Evolutionary conservation across 768 basidiomycete genomes (phyloP).

Genomic region (Collybiopsis luxurians): DNA sequence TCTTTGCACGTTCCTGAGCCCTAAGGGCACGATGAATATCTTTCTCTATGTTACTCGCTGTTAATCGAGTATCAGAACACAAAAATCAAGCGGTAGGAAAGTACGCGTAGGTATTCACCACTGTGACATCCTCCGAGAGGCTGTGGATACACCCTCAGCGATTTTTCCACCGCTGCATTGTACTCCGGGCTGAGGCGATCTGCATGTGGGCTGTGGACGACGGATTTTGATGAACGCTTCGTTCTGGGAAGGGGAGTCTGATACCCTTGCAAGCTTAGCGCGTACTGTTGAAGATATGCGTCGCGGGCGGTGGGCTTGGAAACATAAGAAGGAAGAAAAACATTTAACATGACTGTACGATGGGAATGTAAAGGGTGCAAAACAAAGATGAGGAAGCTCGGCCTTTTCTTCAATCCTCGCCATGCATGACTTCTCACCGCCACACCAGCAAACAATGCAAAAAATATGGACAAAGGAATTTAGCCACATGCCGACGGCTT

Average conservation of each 20-base stretch:
- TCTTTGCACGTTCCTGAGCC: background rate
- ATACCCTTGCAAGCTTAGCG: background rate
- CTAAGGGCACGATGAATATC: background rate
- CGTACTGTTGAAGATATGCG: too few species aligned
- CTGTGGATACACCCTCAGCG: background rate
- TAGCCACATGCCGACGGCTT: too few species aligned
- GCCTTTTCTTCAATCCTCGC: too few species aligned
- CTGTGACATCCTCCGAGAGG: background rate
- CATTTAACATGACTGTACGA: too few species aligned
- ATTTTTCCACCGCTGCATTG: background rate
- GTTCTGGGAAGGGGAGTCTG: background rate
- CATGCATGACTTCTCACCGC: too few species aligned
- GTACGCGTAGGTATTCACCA: background rate
- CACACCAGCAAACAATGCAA: too few species aligned
- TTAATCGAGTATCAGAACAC: background rate
- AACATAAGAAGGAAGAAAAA: too few species aligned
- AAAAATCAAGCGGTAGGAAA: background rate
- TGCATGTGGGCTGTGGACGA: background rate
- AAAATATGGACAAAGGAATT: too few species aligned
- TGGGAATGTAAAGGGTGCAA: too few species aligned
- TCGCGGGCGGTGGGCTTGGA: too few species aligned
- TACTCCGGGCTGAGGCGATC: slow-evolving; percentile 1
- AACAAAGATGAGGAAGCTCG: too few species aligned
- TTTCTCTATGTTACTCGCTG: background rate
- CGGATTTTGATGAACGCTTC: background rate